Evolutionary conservation across 2,329 filamentous ascomycete species (phyloP).

Genomic region (Pseudogymnoascus sp.): DNA sequence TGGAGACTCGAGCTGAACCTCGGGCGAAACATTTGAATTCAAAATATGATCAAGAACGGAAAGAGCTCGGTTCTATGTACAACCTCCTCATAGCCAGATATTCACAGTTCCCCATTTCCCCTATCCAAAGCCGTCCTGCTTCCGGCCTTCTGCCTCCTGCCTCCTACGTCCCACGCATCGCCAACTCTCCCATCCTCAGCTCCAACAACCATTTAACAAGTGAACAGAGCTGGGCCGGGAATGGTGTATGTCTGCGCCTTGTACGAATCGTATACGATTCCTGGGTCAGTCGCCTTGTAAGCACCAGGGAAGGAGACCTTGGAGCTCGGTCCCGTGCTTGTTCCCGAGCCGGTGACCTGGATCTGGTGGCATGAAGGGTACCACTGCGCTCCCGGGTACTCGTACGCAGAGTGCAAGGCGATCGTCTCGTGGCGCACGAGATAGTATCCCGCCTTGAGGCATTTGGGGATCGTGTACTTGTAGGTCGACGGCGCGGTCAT

Average conservation of each 20-base stretch:
- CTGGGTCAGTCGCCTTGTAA: slow-evolving; percentile 39
- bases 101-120: neutral
- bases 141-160: neutral
- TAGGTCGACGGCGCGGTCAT: slow-evolving; percentile 11
- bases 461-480: slow-evolving; percentile 42
- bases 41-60: neutral
- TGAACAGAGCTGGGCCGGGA: slow-evolving; percentile 43
- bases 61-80: neutral
- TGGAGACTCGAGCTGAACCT: neutral
- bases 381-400: slow-evolving; percentile 27
- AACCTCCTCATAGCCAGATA: neutral
- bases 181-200: slow-evolving; percentile 12
- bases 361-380: slow-evolving; percentile 35
- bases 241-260: slow-evolving; percentile 37
- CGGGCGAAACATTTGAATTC: neutral
- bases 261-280: slow-evolving; percentile 39
- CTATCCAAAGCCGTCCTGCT: neutral
- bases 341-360: slow-evolving; percentile 37
- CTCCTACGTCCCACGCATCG: neutral
- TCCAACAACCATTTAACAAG: slow-evolving; percentile 32
- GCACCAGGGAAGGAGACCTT: slow-evolving; percentile 39
- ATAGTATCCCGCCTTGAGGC: slow-evolving; percentile 46
- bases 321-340: slow-evolving; percentile 25
- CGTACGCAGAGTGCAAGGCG: slow-evolving; percentile 43
- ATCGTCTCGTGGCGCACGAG: slow-evolving; percentile 46